Conservation (phyloP, 2,329 filamentous ascomycete species). For the Trichoderma sp. region DNA sequence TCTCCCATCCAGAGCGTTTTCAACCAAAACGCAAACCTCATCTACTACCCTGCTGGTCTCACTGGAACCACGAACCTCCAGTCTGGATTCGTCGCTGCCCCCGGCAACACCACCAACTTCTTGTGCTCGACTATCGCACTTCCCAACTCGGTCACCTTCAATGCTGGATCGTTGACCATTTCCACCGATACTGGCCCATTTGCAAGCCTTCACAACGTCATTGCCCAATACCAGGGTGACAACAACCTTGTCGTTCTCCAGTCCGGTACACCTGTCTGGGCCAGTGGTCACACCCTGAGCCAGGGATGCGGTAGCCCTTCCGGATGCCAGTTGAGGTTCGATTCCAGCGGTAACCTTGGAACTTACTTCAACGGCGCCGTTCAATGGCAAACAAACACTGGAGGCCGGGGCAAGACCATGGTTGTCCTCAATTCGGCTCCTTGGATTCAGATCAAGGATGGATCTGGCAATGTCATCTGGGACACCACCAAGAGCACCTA, state of each 20-base stretch:
- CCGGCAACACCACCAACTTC: slow-evolving; percentile 30
- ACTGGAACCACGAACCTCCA: slow-evolving; percentile 26
- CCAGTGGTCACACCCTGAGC: slow-evolving; percentile 23
- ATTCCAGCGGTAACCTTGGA: slow-evolving; percentile 21
- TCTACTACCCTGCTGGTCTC: slow-evolving; percentile 28
- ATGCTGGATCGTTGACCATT: slow-evolving; percentile 25
- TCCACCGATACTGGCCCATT: slow-evolving; percentile 25
- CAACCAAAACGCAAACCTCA: slow-evolving; percentile 27
- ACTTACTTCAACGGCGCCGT: slow-evolving; percentile 19
- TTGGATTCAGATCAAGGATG: slow-evolving; percentile 26
- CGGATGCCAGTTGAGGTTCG: slow-evolving; percentile 23
- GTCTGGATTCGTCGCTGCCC: slow-evolving; percentile 26
- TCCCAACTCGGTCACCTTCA: slow-evolving; percentile 23
- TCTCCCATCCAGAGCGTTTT: slow-evolving; percentile 26
- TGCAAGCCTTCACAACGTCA: slow-evolving; percentile 26
- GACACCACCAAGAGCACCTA: slow-evolving; percentile 24
- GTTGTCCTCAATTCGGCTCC: slow-evolving; percentile 23
- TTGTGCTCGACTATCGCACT: slow-evolving; percentile 29
- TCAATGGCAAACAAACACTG: slow-evolving; percentile 24
- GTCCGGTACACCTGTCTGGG: slow-evolving; percentile 24
- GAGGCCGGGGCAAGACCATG: slow-evolving; percentile 18
- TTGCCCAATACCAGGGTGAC: slow-evolving; percentile 31
- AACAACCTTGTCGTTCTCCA: slow-evolving; percentile 29
- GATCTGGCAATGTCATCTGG: slow-evolving; percentile 25
- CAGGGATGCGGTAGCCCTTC: slow-evolving; percentile 24